Conservation (phyloP, 768 basidiomycete genomes). For the Leccinum barrowsii region DNA sequence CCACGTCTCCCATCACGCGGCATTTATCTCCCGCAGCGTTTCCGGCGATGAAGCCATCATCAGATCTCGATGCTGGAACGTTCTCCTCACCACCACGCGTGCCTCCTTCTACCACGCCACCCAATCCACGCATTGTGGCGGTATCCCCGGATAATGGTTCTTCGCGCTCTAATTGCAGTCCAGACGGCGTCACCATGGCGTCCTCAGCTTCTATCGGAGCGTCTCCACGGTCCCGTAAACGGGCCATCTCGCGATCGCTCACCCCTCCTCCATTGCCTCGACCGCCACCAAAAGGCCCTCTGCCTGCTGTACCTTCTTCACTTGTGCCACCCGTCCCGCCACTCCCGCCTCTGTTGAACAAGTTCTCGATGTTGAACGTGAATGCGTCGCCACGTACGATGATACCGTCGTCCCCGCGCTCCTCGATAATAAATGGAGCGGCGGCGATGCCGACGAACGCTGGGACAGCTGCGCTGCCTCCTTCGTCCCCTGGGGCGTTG, state of each 20-base stretch:
- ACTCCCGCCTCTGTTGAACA: constrained; percentile 23
- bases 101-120: constrained; percentile 1
- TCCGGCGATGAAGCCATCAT: neutral
- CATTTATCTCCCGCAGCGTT: neutral
- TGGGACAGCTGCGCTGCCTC: constrained; percentile 16
- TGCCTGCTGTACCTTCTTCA: constrained; percentile 26
- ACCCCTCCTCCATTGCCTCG: constrained; percentile 25
- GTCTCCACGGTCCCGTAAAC: constrained; percentile 21
- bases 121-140: constrained; percentile 4
- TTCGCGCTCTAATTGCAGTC: neutral
- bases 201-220: neutral
- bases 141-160: constrained; percentile 3
- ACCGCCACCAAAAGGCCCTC: constrained; percentile 28
- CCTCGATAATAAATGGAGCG: constrained; percentile 1
- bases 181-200: neutral
- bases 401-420: constrained; percentile 7
- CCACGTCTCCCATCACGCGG: constrained; percentile 5
- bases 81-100: neutral
- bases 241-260: constrained; percentile 23
- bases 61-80: neutral
- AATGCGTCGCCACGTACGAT: constrained; percentile 1
- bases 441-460: neutral
- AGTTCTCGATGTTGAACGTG: constrained; percentile 13
- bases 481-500: constrained; percentile 29
- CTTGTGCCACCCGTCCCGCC: constrained; percentile 24